A percentile compares a stretch with the other conserved stretches of the same genome.
These are phyloP conservation scores for Gamarada debralockiae DNA, from an alignment of 495 filamentous ascomycete species.

Conservation along the genomic window DNA sequence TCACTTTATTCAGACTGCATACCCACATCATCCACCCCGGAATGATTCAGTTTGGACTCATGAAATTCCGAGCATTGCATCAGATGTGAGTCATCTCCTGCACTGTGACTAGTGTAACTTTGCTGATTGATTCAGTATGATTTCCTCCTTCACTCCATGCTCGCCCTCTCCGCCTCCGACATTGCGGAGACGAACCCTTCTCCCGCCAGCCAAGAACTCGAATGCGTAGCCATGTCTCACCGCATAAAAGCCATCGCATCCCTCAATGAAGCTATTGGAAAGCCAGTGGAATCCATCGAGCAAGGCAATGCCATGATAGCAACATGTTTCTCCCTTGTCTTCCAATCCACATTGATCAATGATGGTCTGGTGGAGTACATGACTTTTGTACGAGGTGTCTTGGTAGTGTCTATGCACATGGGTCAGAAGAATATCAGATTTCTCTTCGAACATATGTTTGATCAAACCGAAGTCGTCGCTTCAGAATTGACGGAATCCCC, in stretches of 20 bases:
- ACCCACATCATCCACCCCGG: conserved; percentile 57
- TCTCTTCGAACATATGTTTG: conserved; percentile 40
- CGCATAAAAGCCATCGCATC: conserved; percentile 52
- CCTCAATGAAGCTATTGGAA: conserved; percentile 42
- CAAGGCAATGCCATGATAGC: conserved; percentile 49
- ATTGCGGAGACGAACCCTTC: conserved; percentile 30
- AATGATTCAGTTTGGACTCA: conserved; percentile 55
- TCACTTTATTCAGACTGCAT: conserved; percentile 53
- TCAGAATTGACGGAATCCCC: conserved; percentile 32
- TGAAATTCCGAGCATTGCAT: conserved; percentile 50
- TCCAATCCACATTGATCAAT: conserved; percentile 54
- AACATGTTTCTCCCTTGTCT: conserved; percentile 55
- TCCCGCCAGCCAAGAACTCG: conserved; percentile 21
- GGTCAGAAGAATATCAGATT: conserved; percentile 36
- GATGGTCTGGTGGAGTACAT: conserved; percentile 61
- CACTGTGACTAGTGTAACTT: neutral
- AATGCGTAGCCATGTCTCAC: conserved; percentile 43
- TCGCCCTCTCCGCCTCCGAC: conserved; percentile 54
- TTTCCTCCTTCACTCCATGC: conserved; percentile 57
- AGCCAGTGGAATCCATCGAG: conserved; percentile 27
- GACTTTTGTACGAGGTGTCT: conserved; percentile 56
- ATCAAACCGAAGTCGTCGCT: conserved; percentile 25
- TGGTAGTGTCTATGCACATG: conserved; percentile 50
- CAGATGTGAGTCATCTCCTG: conserved; percentile 40
- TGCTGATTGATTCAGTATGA: conserved; percentile 33